A percentile compares a stretch with the other conserved stretches of the same genome.
Evolutionary conservation across 495 filamentous ascomycete genomes (phyloP).

Genomic region (Glarea lozoyensis): DNA sequence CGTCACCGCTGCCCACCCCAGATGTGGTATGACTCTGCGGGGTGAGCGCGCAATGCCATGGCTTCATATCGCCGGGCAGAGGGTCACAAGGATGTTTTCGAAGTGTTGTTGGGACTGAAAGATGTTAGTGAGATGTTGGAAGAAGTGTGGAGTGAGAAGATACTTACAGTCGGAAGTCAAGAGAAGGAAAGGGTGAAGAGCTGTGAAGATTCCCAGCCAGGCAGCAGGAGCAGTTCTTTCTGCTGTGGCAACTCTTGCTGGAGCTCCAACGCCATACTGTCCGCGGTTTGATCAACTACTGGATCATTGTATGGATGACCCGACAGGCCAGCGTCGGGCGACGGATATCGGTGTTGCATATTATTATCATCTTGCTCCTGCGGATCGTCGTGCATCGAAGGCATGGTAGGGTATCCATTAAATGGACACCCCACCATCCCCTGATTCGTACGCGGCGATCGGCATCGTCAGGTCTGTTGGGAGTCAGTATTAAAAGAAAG

Average conservation of each 20-base stretch:
- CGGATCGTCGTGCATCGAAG: slow-evolving; percentile 16
- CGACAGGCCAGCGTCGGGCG: slow-evolving; percentile 12
- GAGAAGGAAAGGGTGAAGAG: no score
- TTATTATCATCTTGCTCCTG: slow-evolving; percentile 20
- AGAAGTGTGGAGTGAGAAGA: no score
- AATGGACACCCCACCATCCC: no score
- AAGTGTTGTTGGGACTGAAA: no score
- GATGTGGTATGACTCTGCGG: no score
- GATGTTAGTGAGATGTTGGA: no score
- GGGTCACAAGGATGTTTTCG: no score
- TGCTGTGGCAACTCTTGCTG: slow-evolving; percentile 6
- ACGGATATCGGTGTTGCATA: slow-evolving; percentile 17
- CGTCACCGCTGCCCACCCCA: no score
- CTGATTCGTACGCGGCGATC: slow-evolving; percentile 15
- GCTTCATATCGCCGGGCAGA: no score
- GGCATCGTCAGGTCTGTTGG: slow-evolving; percentile 13
- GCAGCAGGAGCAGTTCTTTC: slow-evolving; percentile 12
- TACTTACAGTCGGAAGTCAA: no score
- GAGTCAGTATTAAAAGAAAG: no score
- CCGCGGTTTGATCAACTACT: slow-evolving; percentile 3
- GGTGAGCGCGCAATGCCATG: no score
- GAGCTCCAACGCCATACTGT: slow-evolving; percentile 8
- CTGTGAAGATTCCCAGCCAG: slow-evolving; percentile 13
- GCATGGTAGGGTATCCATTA: slow-evolving; percentile 11
- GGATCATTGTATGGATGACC: slow-evolving; percentile 18